Conservation (phyloP, 768 basidiomycete genomes). For the Trametes sanguinea region DNA sequence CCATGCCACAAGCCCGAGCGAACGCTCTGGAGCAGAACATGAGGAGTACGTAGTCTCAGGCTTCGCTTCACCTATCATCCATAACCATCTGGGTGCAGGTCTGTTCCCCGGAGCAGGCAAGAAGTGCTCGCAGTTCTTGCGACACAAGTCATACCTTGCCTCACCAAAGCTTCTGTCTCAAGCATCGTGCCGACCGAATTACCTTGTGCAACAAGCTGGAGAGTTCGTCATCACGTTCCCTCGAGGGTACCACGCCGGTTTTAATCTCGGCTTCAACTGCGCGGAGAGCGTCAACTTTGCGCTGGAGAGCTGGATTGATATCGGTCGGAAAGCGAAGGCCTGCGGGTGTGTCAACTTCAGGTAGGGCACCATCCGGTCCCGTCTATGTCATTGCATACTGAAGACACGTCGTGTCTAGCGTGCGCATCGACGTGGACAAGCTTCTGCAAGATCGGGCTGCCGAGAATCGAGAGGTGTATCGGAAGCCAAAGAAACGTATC, state of each 20-base stretch:
- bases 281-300: conserved; percentile 98
- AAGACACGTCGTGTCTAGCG: conserved; percentile 47
- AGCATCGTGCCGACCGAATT: conserved; percentile 79
- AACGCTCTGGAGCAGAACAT: conserved; percentile 85
- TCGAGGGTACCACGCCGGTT: conserved; percentile 93
- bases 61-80: too few species aligned
- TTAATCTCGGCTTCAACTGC: conserved; percentile 95
- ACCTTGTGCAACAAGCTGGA: conserved; percentile 88
- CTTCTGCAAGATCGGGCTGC: conserved; percentile 68
- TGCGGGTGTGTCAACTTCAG: conserved; percentile 78
- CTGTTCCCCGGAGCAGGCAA: conserved; percentile 89
- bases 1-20: conserved; percentile 86
- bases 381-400: neutral
- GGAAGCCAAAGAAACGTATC: conserved; percentile 10
- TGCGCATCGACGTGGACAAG: conserved; percentile 91
- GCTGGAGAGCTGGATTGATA: conserved; percentile 88
- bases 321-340: conserved; percentile 78
- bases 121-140: conserved; percentile 88
- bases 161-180: conserved; percentile 83
- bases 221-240: conserved; percentile 97
- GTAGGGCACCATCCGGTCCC: conserved; percentile 37
- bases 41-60: conserved; percentile 56
- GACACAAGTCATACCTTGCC: conserved; percentile 94
- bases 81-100: conserved; percentile 43
- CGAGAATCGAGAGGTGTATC: conserved; percentile 36